Percentiles rank a stretch among this genome's conserved stretches.
Conservation (phyloP, 2,329 filamentous ascomycete species). For the Bipolaris zeicola region DNA sequence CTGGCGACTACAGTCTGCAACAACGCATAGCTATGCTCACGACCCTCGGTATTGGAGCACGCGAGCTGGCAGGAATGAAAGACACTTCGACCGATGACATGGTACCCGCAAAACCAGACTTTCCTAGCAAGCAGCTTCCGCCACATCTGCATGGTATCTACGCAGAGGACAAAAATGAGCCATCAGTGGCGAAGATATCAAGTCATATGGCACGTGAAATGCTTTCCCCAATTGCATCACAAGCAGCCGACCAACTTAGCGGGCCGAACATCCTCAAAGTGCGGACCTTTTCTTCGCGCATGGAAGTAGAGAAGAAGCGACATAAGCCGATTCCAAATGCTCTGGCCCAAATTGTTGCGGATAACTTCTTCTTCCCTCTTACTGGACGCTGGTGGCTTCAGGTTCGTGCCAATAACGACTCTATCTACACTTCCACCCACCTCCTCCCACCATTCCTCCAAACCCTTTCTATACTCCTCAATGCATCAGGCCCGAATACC, state of each 20-base stretch:
- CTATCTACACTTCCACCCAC: constrained; percentile 73
- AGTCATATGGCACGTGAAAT: constrained; percentile 71
- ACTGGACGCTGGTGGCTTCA: constrained; percentile 77
- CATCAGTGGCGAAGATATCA: constrained; percentile 71
- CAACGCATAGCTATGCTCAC: constrained; percentile 84
- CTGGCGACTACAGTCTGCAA: constrained; percentile 86
- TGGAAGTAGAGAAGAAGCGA: constrained; percentile 66
- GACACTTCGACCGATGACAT: constrained; percentile 56
- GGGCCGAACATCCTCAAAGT: constrained; percentile 88
- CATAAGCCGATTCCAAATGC: constrained; percentile 72
- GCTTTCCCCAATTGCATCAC: constrained; percentile 79
- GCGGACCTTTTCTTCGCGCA: constrained; percentile 81
- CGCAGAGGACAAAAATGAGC: constrained; percentile 51
- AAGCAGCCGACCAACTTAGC: constrained; percentile 77
- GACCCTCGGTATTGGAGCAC: constrained; percentile 77
- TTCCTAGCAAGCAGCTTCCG: constrained; percentile 82
- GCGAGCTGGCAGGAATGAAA: constrained; percentile 82
- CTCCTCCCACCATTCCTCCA: constrained; percentile 82
- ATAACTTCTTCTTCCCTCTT: constrained; percentile 85
- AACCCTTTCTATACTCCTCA: constrained; percentile 80
- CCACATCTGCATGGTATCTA: constrained; percentile 76
- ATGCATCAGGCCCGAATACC: constrained; percentile 81
- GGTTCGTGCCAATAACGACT: constrained; percentile 57
- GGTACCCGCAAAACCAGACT: constrained; percentile 55
- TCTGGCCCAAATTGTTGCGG: constrained; percentile 74